Conservation (phyloP, 352 stramenopile species). For the Phytophthora hibernalis region DNA sequence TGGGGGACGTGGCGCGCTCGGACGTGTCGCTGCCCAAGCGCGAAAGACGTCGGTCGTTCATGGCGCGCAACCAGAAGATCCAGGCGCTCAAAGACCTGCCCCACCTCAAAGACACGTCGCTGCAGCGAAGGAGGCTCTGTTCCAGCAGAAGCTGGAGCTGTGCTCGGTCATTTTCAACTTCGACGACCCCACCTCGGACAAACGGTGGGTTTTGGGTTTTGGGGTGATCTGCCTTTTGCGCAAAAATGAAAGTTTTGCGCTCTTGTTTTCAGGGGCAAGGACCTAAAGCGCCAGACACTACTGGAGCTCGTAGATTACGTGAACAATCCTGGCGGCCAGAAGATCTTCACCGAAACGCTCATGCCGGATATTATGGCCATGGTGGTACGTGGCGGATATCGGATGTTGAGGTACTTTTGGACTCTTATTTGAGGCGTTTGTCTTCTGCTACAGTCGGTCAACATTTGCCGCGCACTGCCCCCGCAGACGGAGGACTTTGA, state of each 20-base stretch:
- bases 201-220: constrained; percentile 58
- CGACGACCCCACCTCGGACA: constrained; percentile 95
- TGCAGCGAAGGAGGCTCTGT: constrained; percentile 92
- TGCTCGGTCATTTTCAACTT: constrained; percentile 98
- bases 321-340: constrained; percentile 95
- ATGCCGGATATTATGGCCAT: constrained; percentile 97
- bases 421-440: no score
- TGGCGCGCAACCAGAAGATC: constrained; percentile 89
- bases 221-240: no score
- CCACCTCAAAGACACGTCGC: constrained; percentile 85
- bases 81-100: constrained; percentile 87
- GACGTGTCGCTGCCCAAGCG: constrained; percentile 86
- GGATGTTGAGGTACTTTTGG: background rate
- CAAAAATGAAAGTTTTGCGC: background rate
- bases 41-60: constrained; percentile 82
- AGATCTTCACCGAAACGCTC: constrained; percentile 97
- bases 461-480: constrained; percentile 95
- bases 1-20: constrained; percentile 78
- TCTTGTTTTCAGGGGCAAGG: constrained; percentile 71
- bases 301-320: constrained; percentile 99
- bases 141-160: constrained; percentile 96
- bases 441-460: constrained; percentile 58
- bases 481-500: constrained; percentile 98
- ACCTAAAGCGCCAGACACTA: constrained; percentile 99
- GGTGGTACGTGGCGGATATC: constrained; percentile 39